phyloP scores from a whole-genome alignment of 495 filamentous ascomycete genomes.

The Penicillium mononematosum region DNA sequence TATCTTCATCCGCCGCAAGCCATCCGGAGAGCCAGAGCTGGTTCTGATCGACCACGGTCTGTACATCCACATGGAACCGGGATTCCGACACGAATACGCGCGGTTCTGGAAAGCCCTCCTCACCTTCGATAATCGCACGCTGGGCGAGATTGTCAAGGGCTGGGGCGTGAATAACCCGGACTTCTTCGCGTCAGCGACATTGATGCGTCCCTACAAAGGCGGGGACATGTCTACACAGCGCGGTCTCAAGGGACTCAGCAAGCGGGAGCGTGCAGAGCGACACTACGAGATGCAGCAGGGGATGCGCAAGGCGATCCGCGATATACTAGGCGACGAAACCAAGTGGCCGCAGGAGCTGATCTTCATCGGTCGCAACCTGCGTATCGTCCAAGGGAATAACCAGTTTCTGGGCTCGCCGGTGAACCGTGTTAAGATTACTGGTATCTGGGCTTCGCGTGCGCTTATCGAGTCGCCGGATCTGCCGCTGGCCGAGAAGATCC shows the following conservation, averaged over 20 bases:
- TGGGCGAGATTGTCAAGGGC: slow-evolving; percentile 62
- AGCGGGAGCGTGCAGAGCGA: slow-evolving; percentile 52
- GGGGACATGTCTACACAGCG: slow-evolving; percentile 65
- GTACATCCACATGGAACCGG: slow-evolving; percentile 83
- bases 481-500: slow-evolving; percentile 52
- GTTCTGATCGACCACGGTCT: slow-evolving; percentile 96
- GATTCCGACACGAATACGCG: slow-evolving; percentile 86
- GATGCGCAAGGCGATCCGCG: slow-evolving; percentile 78
- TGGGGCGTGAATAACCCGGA: slow-evolving; percentile 92
- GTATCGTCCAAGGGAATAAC: slow-evolving; percentile 84
- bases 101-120: slow-evolving; percentile 91
- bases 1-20: slow-evolving; percentile 87
- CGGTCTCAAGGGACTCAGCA: slow-evolving; percentile 60
- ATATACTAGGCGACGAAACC: slow-evolving; percentile 82
- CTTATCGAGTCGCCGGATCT: slow-evolving; percentile 68
- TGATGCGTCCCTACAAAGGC: slow-evolving; percentile 87
- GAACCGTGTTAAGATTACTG: slow-evolving; percentile 93
- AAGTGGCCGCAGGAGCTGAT: slow-evolving; percentile 93
- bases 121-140: slow-evolving; percentile 85
- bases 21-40: slow-evolving; percentile 77
- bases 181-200: slow-evolving; percentile 84
- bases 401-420: slow-evolving; percentile 89
- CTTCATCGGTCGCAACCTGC: slow-evolving; percentile 92
- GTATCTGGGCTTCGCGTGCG: slow-evolving; percentile 79
- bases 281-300: slow-evolving; percentile 82